phyloP scores from a whole-genome alignment of 1,139 yeast genomes.

The Lodderomyces orthopsilosis region DNA sequence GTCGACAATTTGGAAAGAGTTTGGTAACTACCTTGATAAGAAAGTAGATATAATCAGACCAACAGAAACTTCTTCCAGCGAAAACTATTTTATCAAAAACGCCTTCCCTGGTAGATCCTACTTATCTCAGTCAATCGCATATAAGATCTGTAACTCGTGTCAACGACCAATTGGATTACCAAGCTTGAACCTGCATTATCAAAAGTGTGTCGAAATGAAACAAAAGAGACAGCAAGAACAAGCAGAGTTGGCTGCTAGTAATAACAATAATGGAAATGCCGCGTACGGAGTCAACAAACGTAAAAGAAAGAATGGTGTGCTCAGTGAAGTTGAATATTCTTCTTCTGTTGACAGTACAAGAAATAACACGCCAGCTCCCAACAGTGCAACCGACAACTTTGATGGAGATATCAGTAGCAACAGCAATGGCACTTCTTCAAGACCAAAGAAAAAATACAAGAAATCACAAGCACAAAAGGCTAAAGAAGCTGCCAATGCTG shows the following conservation, averaged over 20 bases:
- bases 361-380: constrained; percentile 38
- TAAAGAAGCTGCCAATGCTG: constrained; percentile 48
- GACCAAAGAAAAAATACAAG: constrained; percentile 47
- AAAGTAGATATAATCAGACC: constrained; percentile 32
- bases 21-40: constrained; percentile 57
- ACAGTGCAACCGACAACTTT: constrained; percentile 2
- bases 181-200: constrained; percentile 45
- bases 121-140: constrained; percentile 45
- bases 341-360: constrained; percentile 44
- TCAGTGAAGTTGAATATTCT: constrained; percentile 31
- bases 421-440: constrained; percentile 12
- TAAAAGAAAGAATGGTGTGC: constrained; percentile 30
- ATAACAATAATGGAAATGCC: constrained; percentile 11
- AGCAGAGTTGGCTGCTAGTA: constrained; percentile 15
- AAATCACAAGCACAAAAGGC: constrained; percentile 45
- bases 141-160: constrained; percentile 66
- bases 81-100: constrained; percentile 1
- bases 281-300: constrained; percentile 20
- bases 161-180: constrained; percentile 58
- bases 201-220: constrained; percentile 49
- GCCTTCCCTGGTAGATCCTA: constrained; percentile 24
- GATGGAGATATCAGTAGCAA: constrained; percentile 2
- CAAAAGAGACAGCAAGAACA: constrained; percentile 33
- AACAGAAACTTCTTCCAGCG: constrained; percentile 20
- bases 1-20: constrained; percentile 55